Conservation (phyloP, 2,329 filamentous ascomycete genomes). For the Sclerotinia borealis region DNA sequence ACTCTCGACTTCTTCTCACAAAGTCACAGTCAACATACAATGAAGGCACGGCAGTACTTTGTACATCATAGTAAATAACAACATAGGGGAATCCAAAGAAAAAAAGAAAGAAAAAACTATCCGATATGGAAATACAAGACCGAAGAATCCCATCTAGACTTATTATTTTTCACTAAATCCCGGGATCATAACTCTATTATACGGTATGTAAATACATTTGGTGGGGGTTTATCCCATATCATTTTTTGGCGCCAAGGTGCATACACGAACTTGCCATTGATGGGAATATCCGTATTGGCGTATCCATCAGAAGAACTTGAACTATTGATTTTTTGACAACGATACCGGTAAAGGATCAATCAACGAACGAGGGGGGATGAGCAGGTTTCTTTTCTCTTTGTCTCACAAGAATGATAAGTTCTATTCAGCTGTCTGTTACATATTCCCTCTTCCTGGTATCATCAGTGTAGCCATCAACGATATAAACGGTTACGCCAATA, state of each 20-base stretch:
- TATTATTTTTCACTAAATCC: neutral
- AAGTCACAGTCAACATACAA: neutral
- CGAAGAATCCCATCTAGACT: neutral
- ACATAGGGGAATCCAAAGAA: too few species aligned
- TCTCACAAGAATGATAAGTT: neutral
- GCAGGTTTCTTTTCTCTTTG: neutral
- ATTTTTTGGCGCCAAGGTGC: neutral
- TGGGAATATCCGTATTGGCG: too few species aligned
- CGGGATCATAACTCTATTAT: neutral
- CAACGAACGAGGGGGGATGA: neutral
- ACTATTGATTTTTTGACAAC: too few species aligned
- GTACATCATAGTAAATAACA: neutral
- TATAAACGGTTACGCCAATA: slow-evolving; percentile 5
- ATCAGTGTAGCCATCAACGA: neutral
- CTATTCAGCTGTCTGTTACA: neutral
- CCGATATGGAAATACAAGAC: neutral
- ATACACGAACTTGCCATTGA: neutral
- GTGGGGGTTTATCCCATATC: neutral
- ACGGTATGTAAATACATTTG: neutral
- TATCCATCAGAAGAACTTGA: too few species aligned
- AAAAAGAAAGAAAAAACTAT: neutral
- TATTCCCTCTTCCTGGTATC: neutral
- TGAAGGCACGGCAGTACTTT: neutral
- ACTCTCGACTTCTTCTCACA: neutral
- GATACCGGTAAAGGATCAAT: neutral